Conservation (phyloP, 208 protist species). For the Leishmania tarentolae region DNA sequence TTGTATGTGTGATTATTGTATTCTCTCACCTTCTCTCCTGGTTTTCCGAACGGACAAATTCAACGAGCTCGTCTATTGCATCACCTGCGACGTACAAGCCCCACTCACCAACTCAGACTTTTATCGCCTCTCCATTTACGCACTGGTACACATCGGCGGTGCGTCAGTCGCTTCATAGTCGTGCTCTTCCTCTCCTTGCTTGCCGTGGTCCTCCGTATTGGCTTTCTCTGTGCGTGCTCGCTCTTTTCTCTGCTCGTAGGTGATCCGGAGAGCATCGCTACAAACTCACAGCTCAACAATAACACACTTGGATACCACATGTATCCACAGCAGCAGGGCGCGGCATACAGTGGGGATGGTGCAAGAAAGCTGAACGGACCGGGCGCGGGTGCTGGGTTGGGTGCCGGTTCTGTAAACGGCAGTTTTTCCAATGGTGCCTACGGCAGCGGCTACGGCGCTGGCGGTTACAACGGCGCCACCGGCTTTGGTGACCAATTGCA, state of each 20-base stretch:
- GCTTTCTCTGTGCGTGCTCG: not conserved
- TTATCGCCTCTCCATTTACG: not conserved
- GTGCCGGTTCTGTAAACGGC: slow-evolving; percentile 7
- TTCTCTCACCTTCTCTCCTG: not conserved
- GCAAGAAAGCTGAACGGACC: slow-evolving; percentile 21
- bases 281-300: not conserved
- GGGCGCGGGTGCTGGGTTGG: slow-evolving; percentile 2
- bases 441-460: slow-evolving; percentile 22
- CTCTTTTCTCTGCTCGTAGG: not conserved
- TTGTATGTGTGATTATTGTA: not conserved
- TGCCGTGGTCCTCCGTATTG: not conserved
- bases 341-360: not conserved
- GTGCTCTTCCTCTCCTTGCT: slow-evolving; percentile 5
- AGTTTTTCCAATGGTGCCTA: slow-evolving; percentile 21
- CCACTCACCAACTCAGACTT: not conserved
- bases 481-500: slow-evolving; percentile 32
- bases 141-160: not conserved
- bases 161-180: not conserved
- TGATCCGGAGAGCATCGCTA: not conserved
- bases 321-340: not conserved
- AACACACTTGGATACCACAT: not conserved
- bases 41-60: not conserved
- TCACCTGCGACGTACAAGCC: not conserved
- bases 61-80: not conserved
- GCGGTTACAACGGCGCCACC: slow-evolving; percentile 24